These are phyloP conservation scores for Lactifluus pinguis DNA, from an alignment of 768 basidiomycete species.

Conservation along the genomic window DNA sequence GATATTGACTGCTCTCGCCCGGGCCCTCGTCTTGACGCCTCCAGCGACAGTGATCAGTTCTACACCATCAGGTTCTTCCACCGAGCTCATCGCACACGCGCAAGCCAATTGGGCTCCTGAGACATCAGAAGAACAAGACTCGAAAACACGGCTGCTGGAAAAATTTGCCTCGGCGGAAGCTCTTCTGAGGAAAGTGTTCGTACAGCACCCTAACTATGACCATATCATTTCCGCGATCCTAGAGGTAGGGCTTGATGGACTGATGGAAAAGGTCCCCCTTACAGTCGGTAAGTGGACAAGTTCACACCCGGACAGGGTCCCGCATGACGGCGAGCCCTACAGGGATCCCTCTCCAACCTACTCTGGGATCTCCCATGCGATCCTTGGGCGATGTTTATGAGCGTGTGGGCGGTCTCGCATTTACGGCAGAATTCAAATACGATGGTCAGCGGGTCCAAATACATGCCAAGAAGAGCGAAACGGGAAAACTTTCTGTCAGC, in stretches of 20 bases:
- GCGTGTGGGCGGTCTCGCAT: slow-evolving; percentile 53
- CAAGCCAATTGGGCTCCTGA: slow-evolving; percentile 21
- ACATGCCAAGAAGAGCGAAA: slow-evolving; percentile 38
- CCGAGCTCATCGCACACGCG: slow-evolving; percentile 24
- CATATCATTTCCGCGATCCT: slow-evolving; percentile 56
- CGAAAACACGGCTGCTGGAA: slow-evolving; percentile 30
- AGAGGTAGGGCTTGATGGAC: slow-evolving; percentile 48
- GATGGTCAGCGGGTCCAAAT: slow-evolving; percentile 84
- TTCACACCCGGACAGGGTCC: neutral
- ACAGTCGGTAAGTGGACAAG: slow-evolving; percentile 48
- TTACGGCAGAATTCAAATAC: slow-evolving; percentile 85
- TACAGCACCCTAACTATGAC: slow-evolving; percentile 69
- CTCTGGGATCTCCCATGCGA: slow-evolving; percentile 78
- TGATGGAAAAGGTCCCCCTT: slow-evolving; percentile 53
- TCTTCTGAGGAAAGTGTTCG: slow-evolving; percentile 62
- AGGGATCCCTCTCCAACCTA: slow-evolving; percentile 80
- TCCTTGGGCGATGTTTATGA: slow-evolving; percentile 80
- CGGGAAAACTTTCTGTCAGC: slow-evolving; percentile 35
- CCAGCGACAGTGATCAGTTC: slow-evolving; percentile 24
- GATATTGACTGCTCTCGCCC: slow-evolving; percentile 69
- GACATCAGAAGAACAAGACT: slow-evolving; percentile 21
- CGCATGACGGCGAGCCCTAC: slow-evolving; percentile 15
- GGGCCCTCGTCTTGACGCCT: slow-evolving; percentile 61
- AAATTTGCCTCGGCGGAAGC: slow-evolving; percentile 52
- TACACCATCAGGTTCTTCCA: slow-evolving; percentile 23